These are phyloP conservation scores for Xerocomus minutiporus DNA, from an alignment of 1,284 basidiomycete genomes.

Conservation along the genomic window DNA sequence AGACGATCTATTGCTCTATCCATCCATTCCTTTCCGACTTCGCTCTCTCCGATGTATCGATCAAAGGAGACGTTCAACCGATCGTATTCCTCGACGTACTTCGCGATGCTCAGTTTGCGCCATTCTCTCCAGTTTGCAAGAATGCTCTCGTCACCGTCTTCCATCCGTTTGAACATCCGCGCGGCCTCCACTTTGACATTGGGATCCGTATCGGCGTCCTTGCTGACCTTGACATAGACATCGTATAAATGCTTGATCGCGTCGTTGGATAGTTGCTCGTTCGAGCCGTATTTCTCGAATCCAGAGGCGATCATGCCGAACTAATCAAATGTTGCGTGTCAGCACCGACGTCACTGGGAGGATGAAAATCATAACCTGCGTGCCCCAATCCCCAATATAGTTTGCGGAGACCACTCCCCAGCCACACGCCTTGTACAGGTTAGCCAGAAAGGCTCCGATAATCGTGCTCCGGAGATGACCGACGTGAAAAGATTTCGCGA, in stretches of 20 bases:
- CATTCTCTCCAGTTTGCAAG: slow-evolving; percentile 90
- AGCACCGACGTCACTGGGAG: background rate
- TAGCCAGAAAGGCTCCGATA: slow-evolving; percentile 91
- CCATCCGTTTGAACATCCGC: slow-evolving; percentile 94
- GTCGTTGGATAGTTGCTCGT: slow-evolving; percentile 80
- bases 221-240: slow-evolving; percentile 93
- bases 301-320: slow-evolving; percentile 90
- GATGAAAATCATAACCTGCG: slow-evolving; percentile 54
- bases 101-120: slow-evolving; percentile 88
- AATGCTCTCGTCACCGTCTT: slow-evolving; percentile 84
- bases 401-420: slow-evolving; percentile 92
- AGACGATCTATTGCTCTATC: slow-evolving; percentile 63
- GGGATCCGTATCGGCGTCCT: slow-evolving; percentile 71
- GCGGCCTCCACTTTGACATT: slow-evolving; percentile 82
- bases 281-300: slow-evolving; percentile 87
- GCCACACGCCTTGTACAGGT: slow-evolving; percentile 89
- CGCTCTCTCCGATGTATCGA: slow-evolving; percentile 90
- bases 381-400: slow-evolving; percentile 95
- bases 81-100: slow-evolving; percentile 89
- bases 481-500: slow-evolving; percentile 98
- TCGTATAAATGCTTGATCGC: slow-evolving; percentile 95
- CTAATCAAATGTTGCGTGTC: slow-evolving; percentile 31
- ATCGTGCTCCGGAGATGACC: slow-evolving; percentile 97
- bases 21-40: slow-evolving; percentile 79
- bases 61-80: slow-evolving; percentile 92